phyloP scores from a whole-genome alignment of 148 eudicot species.

The Polygonum maritimum region DNA sequence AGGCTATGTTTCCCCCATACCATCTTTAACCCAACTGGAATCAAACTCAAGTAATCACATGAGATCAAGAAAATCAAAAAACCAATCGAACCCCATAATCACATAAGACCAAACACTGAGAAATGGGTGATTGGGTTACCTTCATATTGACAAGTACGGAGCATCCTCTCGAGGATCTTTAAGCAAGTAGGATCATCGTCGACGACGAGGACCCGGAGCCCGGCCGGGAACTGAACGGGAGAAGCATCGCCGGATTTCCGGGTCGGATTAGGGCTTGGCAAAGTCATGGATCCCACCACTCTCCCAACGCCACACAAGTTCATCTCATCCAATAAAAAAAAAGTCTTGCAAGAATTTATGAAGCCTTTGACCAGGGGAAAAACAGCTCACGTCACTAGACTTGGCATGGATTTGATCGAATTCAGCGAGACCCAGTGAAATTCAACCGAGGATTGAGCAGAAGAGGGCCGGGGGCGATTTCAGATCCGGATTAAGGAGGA shows the following conservation, averaged over 20 bases:
- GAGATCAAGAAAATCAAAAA: background rate
- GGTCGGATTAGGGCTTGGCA: slow-evolving; percentile 31
- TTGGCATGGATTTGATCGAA: background rate
- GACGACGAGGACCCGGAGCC: slow-evolving; percentile 83
- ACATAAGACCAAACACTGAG: background rate
- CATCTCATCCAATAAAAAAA: slow-evolving; percentile 28
- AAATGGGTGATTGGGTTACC: slow-evolving; percentile 28
- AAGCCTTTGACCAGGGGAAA: background rate
- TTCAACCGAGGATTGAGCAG: background rate
- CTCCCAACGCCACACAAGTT: slow-evolving; percentile 42
- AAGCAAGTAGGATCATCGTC: slow-evolving; percentile 98
- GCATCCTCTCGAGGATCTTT: slow-evolving; percentile 90
- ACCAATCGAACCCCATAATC: background rate
- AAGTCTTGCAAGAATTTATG: background rate
- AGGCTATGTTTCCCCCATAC: background rate
- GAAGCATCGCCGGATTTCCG: slow-evolving; percentile 43
- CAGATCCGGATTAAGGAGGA: background rate
- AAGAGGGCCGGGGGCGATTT: background rate
- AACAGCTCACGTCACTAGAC: background rate
- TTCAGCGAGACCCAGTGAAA: background rate
- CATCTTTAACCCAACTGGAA: background rate
- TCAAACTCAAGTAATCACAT: background rate
- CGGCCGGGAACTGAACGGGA: slow-evolving; percentile 61
- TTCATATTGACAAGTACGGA: slow-evolving; percentile 70
- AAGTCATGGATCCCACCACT: slow-evolving; percentile 44